A percentile compares a stretch with the other conserved stretches of the same genome.
These are phyloP conservation scores for Geotrichum bryndzae DNA, from an alignment of 1,139 yeast genomes.

Conservation along the genomic window DNA sequence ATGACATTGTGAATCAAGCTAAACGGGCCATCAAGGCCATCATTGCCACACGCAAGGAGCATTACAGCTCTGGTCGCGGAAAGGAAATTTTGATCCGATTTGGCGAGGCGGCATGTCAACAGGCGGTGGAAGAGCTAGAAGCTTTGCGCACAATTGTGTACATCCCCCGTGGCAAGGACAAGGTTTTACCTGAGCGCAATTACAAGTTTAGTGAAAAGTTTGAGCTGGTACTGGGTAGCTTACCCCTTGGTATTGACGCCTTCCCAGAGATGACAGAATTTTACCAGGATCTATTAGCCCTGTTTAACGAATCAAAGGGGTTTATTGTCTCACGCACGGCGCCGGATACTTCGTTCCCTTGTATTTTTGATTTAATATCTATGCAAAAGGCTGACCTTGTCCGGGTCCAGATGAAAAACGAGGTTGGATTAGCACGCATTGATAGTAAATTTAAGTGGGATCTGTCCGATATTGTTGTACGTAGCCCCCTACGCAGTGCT, in stretches of 20 bases:
- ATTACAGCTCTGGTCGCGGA: slow-evolving; percentile 44
- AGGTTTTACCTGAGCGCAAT: slow-evolving; percentile 40
- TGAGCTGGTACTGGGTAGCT: slow-evolving; percentile 39
- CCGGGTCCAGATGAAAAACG: slow-evolving; percentile 38
- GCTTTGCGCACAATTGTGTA: slow-evolving; percentile 42
- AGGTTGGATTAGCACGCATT: slow-evolving; percentile 33
- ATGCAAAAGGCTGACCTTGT: slow-evolving; percentile 39
- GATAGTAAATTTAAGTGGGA: slow-evolving; percentile 51
- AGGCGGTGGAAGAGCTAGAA: slow-evolving; percentile 1
- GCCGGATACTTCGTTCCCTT: slow-evolving; percentile 52
- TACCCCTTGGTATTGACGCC: slow-evolving; percentile 32
- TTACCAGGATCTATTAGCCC: slow-evolving; percentile 38
- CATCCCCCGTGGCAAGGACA: slow-evolving; percentile 44
- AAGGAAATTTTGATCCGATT: slow-evolving; percentile 41
- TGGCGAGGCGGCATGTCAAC: slow-evolving; percentile 36
- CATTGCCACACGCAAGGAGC: slow-evolving; percentile 50
- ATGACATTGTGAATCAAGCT: slow-evolving; percentile 21
- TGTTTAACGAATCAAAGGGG: slow-evolving; percentile 44
- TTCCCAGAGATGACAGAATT: slow-evolving; percentile 47
- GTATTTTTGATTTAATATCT: slow-evolving; percentile 46
- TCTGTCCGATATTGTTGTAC: slow-evolving; percentile 49
- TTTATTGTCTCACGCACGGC: slow-evolving; percentile 53
- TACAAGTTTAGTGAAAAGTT: slow-evolving; percentile 57
- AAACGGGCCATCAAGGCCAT: slow-evolving; percentile 47
- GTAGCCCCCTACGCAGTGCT: slow-evolving; percentile 1